A percentile compares a stretch with the other conserved stretches of the same genome.
phyloP scores from a whole-genome alignment of 208 protist species.

The Leishmania gerbilli region DNA sequence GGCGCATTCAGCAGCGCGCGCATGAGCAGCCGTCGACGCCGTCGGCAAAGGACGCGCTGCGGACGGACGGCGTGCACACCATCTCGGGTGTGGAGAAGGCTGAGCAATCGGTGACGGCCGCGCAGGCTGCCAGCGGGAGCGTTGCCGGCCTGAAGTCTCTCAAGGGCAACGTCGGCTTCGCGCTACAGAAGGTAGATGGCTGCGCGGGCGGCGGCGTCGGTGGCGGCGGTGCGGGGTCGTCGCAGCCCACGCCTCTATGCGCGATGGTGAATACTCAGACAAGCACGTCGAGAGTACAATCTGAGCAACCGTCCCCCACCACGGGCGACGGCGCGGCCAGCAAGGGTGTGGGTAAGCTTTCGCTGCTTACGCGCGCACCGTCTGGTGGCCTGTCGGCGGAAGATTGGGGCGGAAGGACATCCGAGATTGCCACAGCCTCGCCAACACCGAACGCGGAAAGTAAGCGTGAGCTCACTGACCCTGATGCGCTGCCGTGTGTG shows the following conservation, averaged over 20 bases:
- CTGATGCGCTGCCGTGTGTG: not conserved
- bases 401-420: not conserved
- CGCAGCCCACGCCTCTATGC: not conserved
- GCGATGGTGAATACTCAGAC: not conserved
- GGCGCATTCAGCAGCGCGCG: slow-evolving; percentile 24
- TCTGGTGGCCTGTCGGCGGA: not conserved
- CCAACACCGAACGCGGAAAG: not conserved
- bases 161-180: slow-evolving; percentile 7
- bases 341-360: not conserved
- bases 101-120: not conserved
- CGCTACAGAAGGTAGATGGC: not conserved
- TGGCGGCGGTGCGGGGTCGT: not conserved
- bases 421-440: not conserved
- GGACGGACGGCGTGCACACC: slow-evolving; percentile 51
- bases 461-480: not conserved
- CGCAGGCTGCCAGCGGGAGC: not conserved
- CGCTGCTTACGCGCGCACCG: not conserved
- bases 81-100: slow-evolving; percentile 34
- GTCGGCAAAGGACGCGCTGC: slow-evolving; percentile 17
- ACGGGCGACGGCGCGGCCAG: not conserved
- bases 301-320: not conserved
- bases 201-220: not conserved
- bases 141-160: not conserved
- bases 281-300: slow-evolving; percentile 4
- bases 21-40: not conserved